A percentile compares a stretch with the other conserved stretches of the same genome.
These are phyloP conservation scores for Chlorella sp. DNA, from an alignment of 139 green algal genomes.

Conservation along the genomic window DNA sequence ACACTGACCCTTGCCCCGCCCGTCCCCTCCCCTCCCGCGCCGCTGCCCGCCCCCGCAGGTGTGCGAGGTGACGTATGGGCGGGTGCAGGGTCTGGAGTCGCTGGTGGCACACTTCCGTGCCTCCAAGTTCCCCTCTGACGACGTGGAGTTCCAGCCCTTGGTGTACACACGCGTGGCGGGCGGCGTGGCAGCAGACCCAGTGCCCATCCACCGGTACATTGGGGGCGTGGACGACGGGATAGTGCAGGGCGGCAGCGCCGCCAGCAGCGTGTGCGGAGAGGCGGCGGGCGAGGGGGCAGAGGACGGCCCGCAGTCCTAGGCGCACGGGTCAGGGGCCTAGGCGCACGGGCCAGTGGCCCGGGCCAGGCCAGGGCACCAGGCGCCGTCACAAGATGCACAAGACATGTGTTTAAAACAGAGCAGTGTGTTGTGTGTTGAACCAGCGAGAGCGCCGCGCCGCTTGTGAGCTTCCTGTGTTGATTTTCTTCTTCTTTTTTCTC, in stretches of 20 bases:
- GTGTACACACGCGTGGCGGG: slow-evolving; percentile 28
- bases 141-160: slow-evolving; percentile 55
- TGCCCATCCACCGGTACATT: slow-evolving; percentile 44
- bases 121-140: slow-evolving; percentile 58
- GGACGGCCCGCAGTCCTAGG: neutral
- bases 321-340: neutral
- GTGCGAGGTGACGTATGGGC: slow-evolving; percentile 58
- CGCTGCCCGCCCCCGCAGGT: slow-evolving; percentile 27
- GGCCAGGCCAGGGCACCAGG: neutral
- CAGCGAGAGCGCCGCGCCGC: too few species aligned
- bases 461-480: too few species aligned
- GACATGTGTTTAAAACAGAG: too few species aligned
- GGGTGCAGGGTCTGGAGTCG: slow-evolving; percentile 57
- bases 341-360: neutral
- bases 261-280: neutral
- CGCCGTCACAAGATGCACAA: too few species aligned
- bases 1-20: neutral
- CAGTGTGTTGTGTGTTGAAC: too few species aligned
- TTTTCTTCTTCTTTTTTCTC: too few species aligned
- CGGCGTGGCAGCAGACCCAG: neutral
- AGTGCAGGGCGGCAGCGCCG: neutral
- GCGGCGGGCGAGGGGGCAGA: neutral
- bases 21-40: neutral
- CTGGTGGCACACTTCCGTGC: slow-evolving; percentile 56
- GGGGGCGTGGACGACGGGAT: neutral